A percentile compares a stretch with the other conserved stretches of the same genome.
These are phyloP conservation scores for Sophora flavescens DNA, from an alignment of 306 rosid genomes.

Conservation along the genomic window DNA sequence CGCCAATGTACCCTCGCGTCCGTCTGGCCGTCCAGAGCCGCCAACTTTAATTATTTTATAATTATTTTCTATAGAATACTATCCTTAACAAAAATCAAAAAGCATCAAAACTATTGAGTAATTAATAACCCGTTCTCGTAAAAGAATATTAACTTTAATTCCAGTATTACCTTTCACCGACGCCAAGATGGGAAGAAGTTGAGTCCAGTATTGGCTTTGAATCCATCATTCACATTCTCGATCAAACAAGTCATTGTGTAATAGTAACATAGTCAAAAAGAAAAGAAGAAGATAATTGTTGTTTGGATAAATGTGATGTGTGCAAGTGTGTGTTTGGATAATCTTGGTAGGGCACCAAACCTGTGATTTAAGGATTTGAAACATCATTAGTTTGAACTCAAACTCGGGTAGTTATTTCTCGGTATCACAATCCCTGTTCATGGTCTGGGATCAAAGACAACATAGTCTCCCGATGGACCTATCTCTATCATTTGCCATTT, in stretches of 20 bases:
- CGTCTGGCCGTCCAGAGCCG: too few species aligned
- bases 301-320: too few species aligned
- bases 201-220: conserved; percentile 67
- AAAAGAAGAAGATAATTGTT: conserved; percentile 20
- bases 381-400: too few species aligned
- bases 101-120: background rate
- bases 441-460: too few species aligned
- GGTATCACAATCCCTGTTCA: too few species aligned
- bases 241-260: conserved; percentile 32
- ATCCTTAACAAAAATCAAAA: background rate
- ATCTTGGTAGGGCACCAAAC: too few species aligned
- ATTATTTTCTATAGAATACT: background rate
- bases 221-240: conserved; percentile 70
- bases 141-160: background rate
- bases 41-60: background rate
- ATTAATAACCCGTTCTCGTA: background rate
- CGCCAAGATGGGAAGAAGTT: conserved; percentile 81
- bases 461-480: too few species aligned
- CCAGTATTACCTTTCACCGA: conserved; percentile 63
- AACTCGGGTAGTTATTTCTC: too few species aligned
- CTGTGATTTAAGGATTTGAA: too few species aligned
- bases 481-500: too few species aligned
- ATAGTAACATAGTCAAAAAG: background rate
- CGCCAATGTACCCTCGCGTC: too few species aligned
- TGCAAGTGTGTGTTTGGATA: too few species aligned